Conservation (phyloP, 164 flowering plant species). For the Piper longum region DNA sequence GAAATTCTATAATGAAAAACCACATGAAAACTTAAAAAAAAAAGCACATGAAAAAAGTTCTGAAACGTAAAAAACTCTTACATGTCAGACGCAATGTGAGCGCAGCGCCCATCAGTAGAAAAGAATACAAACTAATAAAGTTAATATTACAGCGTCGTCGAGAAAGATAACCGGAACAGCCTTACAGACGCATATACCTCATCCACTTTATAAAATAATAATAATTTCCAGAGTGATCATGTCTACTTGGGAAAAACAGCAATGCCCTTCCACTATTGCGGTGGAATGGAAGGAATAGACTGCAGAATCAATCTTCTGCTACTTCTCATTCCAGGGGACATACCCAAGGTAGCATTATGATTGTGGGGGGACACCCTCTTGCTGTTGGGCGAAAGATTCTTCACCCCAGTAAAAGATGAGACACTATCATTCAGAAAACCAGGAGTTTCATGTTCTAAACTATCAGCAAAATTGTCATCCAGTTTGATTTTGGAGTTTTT, state of each 20-base stretch:
- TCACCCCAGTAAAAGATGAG: constrained; percentile 46
- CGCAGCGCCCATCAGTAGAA: not conserved
- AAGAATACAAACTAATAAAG: not conserved
- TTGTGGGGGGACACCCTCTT: constrained; percentile 92
- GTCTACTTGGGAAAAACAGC: constrained; percentile 13
- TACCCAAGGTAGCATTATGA: constrained; percentile 19
- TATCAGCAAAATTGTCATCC: constrained; percentile 31
- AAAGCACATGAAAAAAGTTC: not conserved
- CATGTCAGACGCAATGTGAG: not conserved
- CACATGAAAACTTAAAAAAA: too few species aligned
- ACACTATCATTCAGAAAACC: constrained; percentile 35
- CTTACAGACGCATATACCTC: not conserved
- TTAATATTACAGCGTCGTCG: not conserved
- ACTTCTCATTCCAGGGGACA: constrained; percentile 39
- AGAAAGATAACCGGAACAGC: not conserved
- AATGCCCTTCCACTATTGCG: constrained; percentile 20
- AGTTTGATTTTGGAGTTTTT: constrained; percentile 27
- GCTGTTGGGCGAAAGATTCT: constrained; percentile 62
- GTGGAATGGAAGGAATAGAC: constrained; percentile 82
- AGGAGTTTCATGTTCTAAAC: constrained; percentile 55
- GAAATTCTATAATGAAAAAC: too few species aligned
- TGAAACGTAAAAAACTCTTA: not conserved
- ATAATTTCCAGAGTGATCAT: constrained; percentile 6
- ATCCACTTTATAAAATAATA: constrained; percentile 1
- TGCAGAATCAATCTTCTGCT: constrained; percentile 65